Conservation (phyloP, 2,329 filamentous ascomycete species). For the Trichoderma atrobrunneum region DNA sequence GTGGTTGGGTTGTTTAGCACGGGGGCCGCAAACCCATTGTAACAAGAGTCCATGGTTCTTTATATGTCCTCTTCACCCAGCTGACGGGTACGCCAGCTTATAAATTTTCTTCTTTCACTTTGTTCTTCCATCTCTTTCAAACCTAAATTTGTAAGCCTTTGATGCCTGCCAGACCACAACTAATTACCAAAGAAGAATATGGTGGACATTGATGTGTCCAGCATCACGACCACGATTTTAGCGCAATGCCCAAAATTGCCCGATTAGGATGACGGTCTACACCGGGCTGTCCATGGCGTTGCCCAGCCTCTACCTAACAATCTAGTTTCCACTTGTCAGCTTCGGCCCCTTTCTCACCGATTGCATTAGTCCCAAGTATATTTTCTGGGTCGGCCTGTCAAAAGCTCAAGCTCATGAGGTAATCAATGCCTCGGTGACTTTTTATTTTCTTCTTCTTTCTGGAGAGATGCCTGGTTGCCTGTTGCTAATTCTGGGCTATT, state of each 20-base stretch:
- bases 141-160: not conserved
- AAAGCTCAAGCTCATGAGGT: not conserved
- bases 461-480: accelerated
- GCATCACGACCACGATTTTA: not conserved
- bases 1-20: not conserved
- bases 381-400: not conserved
- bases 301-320: not conserved
- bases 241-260: not conserved
- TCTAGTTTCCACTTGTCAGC: not conserved
- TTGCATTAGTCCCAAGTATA: not conserved
- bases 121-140: not conserved
- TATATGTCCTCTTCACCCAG: not conserved
- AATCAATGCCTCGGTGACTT: not conserved
- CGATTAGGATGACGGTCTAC: not conserved
- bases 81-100: not conserved
- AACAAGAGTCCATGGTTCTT: not conserved
- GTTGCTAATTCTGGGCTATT: not conserved
- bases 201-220: not conserved
- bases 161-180: not conserved
- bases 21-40: not conserved
- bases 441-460: not conserved
- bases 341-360: not conserved
- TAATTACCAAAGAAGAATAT: not conserved
- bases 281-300: accelerated
- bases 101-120: not conserved